A percentile compares a stretch with the other conserved stretches of the same genome.
These are phyloP conservation scores for Poteriospumella lacustris DNA, from an alignment of 108 stramenopile genomes.

Conservation along the genomic window DNA sequence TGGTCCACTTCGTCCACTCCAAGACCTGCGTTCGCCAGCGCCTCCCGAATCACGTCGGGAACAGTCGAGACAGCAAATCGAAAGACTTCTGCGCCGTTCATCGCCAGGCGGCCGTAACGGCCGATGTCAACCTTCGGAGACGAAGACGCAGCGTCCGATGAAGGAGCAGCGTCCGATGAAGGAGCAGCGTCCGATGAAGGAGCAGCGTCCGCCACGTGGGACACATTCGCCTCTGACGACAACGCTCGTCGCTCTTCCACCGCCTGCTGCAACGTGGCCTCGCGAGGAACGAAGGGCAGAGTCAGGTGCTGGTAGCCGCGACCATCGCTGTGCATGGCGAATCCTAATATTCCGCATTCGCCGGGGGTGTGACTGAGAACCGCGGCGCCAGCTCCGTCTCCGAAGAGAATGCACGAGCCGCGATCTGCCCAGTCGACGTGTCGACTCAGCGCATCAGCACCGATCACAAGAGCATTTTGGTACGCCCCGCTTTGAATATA, in stretches of 20 bases:
- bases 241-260: too few species aligned
- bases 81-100: slow-evolving; percentile 92
- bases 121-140: slow-evolving; percentile 68
- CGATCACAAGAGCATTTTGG: slow-evolving; percentile 76
- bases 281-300: slow-evolving; percentile 70
- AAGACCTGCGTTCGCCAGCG: slow-evolving; percentile 75
- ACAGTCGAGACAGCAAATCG: slow-evolving; percentile 90
- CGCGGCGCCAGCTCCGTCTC: slow-evolving; percentile 94
- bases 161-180: too few species aligned
- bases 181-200: too few species aligned
- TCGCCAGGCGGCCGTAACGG: slow-evolving; percentile 65
- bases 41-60: slow-evolving; percentile 77
- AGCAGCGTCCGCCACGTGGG: too few species aligned
- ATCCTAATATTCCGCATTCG: slow-evolving; percentile 72
- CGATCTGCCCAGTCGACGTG: slow-evolving; percentile 95
- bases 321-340: slow-evolving; percentile 85
- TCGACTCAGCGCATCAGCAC: slow-evolving; percentile 82
- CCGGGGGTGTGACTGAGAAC: slow-evolving; percentile 63
- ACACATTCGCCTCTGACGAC: too few species aligned
- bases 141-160: too few species aligned
- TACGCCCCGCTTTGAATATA: slow-evolving; percentile 60
- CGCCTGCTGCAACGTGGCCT: slow-evolving; percentile 57
- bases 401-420: slow-evolving; percentile 88
- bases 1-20: slow-evolving; percentile 81
- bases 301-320: slow-evolving; percentile 70